These are phyloP conservation scores for Candida golubevii DNA, from an alignment of 805 yeast species.

Conservation along the genomic window DNA sequence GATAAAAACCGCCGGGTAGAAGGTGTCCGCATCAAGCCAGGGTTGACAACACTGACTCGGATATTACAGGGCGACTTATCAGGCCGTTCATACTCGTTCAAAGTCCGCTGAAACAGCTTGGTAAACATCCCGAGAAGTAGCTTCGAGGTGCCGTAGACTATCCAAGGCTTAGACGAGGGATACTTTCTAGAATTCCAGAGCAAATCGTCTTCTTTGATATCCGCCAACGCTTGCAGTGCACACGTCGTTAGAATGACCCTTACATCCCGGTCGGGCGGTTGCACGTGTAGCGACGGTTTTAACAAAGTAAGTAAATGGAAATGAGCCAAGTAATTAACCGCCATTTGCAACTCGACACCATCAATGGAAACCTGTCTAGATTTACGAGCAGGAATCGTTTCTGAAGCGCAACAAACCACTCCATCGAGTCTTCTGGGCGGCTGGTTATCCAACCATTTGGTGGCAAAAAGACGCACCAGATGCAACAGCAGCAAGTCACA, in stretches of 20 bases:
- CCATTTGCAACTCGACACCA: constrained; percentile 84
- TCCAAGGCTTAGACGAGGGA: constrained; percentile 63
- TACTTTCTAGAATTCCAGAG: constrained; percentile 59
- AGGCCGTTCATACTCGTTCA: constrained; percentile 56
- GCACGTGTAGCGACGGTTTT: constrained; percentile 80
- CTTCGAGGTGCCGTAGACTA: constrained; percentile 77
- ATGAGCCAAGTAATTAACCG: constrained; percentile 76
- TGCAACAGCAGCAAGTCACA: constrained; percentile 74
- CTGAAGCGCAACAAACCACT: constrained; percentile 83
- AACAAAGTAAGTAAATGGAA: constrained; percentile 75
- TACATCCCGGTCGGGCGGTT: constrained; percentile 94
- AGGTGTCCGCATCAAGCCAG: constrained; percentile 89
- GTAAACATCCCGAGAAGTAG: constrained; percentile 70
- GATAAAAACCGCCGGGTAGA: constrained; percentile 75
- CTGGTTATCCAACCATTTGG: constrained; percentile 85
- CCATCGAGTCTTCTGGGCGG: constrained; percentile 93
- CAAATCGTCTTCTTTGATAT: constrained; percentile 57
- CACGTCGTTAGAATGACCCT: constrained; percentile 78
- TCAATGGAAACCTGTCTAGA: constrained; percentile 67
- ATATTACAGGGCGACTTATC: constrained; percentile 71
- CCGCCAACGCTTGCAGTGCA: constrained; percentile 69
- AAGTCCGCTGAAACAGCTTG: constrained; percentile 68
- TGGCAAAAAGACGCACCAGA: constrained; percentile 84
- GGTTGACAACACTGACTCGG: constrained; percentile 73
- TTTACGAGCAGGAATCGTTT: constrained; percentile 64